A percentile compares a stretch with the other conserved stretches of the same genome.
Evolutionary conservation across 169 alveolate genomes (phyloP).

Genomic region (Plasmodium coatneyi): DNA sequence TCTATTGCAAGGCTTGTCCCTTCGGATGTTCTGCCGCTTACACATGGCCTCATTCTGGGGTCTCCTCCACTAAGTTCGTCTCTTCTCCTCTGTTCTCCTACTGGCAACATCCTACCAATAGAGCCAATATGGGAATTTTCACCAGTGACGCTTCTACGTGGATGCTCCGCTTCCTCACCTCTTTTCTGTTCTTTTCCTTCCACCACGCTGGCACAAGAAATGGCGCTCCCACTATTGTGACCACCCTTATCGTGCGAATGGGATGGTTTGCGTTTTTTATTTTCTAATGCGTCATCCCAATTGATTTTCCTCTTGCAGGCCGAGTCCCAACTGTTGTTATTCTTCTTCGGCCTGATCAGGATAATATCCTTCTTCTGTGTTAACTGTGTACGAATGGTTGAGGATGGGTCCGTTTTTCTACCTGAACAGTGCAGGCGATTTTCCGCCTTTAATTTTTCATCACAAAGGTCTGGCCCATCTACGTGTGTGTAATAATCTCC

Average conservation of each 20-base stretch:
- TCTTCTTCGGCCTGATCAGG: background rate
- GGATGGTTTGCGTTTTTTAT: background rate
- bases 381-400: background rate
- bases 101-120: background rate
- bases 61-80: background rate
- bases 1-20: background rate
- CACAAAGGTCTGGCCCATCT: background rate
- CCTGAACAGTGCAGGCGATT: background rate
- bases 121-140: background rate
- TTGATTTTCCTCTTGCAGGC: conserved; percentile 27
- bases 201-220: background rate
- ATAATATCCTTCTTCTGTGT: background rate
- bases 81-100: background rate
- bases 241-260: background rate
- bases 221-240: background rate
- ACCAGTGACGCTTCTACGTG: background rate
- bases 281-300: conserved; percentile 6
- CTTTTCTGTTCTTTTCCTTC: background rate
- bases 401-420: background rate
- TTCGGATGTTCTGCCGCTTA: background rate
- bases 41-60: background rate
- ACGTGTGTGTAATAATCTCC: background rate
- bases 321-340: conserved; percentile 19
- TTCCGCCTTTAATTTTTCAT: background rate
- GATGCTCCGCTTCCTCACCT: background rate